Percentiles rank a stretch among this genome's conserved stretches.
These are phyloP conservation scores for Delonix regia DNA, from an alignment of 306 rosid species.

Conservation along the genomic window DNA sequence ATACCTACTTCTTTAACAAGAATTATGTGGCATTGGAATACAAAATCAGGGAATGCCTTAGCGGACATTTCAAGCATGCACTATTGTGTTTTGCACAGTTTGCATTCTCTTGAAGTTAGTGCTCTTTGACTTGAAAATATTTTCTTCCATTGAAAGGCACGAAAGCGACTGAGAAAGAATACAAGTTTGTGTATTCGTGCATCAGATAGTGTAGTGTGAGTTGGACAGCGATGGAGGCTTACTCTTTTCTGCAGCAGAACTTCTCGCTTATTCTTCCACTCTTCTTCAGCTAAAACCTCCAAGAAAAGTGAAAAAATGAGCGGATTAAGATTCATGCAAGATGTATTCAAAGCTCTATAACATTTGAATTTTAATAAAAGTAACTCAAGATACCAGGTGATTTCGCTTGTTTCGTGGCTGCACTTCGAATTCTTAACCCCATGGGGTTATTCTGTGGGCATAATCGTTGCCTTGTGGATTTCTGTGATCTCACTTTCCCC, in stretches of 20 bases:
- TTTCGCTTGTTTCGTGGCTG: conserved; percentile 87
- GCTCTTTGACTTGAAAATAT: conserved; percentile 18
- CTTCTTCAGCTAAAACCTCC: conserved; percentile 90
- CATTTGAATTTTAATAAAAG: neutral
- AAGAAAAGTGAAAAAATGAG: conserved; percentile 33
- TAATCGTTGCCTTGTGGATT: conserved; percentile 42
- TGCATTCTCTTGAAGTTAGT: conserved; percentile 13
- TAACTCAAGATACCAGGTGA: conserved; percentile 69
- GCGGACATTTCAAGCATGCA: conserved; percentile 18
- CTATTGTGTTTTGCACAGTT: neutral
- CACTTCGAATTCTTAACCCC: conserved; percentile 59
- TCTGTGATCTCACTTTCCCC: conserved; percentile 47
- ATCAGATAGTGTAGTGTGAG: conserved; percentile 19
- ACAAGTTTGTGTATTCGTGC: conserved; percentile 2
- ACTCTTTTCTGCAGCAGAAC: conserved; percentile 76
- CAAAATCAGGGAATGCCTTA: neutral
- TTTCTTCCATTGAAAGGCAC: neutral
- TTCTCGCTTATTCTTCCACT: conserved; percentile 90
- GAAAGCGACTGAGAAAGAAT: neutral
- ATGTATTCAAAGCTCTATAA: conserved; percentile 15
- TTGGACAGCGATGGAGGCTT: conserved; percentile 14
- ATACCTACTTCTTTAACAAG: neutral
- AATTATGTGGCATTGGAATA: neutral
- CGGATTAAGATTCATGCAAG: conserved; percentile 24
- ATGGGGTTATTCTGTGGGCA: conserved; percentile 42